Base-by-base conservation (phyloP, 371 early-diverging fungal species). In the Mortierella sp. region DNA sequence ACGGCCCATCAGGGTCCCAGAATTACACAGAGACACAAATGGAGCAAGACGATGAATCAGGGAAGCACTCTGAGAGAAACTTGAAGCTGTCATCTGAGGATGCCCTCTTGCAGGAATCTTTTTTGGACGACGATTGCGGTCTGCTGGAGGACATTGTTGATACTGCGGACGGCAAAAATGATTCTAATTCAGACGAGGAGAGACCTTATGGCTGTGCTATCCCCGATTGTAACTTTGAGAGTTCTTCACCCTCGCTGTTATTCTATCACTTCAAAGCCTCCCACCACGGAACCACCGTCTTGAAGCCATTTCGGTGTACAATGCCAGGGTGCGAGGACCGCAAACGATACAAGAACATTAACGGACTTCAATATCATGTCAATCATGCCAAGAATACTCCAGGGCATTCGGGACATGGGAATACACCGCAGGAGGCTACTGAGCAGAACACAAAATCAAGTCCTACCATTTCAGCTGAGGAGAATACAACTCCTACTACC, bases 311-410 rank as follows among this genome's bases (percentile, higher is more conserved):
- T 83, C 88, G 89, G n/a, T 98, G 99, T 69, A 90, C 92, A 0
- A 87, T 96, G 83, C 83, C 88, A 5, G 92, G 88, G 0, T 98
- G 99, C 68, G 86, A 89, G 57, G 70, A 70, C 6, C 74, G 80
- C 22, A 96, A 95, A 72, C 83, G 89, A 26, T 99, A 99, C 88
- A 98, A 98, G 83, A 98, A 98, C 83, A 90, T 95, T 71, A 98
- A 96, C 71, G 99, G 99, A 7, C 88, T 99, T 9, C 94, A 96
- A 76, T 97, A 97, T 83, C 98, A 97, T 74, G 85, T 97, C 42
- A 89, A 92, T 59, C 92, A 94, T 61, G 92, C 94, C 42, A 91
- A 91, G 63, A 90, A 89, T 4, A 85, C 90, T 3, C 87, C 88
- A 5, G 84, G 81, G 2, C 85, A 83, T 83, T 61, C 62, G 8